Base-by-base conservation (phyloP, 768 basidiomycete genomes). In the Amanita rubescens region DNA sequence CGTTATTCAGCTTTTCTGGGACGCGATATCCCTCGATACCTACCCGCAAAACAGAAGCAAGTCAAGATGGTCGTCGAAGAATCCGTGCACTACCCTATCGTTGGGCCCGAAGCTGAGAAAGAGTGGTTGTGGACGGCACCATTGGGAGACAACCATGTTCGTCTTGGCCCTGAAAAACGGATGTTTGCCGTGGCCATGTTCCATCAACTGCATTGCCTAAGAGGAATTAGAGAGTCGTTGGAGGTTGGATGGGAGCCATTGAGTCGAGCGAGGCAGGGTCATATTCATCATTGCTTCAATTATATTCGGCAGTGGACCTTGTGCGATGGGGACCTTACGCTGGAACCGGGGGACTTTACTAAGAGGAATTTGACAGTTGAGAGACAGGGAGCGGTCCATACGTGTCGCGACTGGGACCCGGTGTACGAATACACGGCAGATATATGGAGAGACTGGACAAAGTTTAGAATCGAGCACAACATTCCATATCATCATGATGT, bases 121-220 rank as follows among this genome's bases (percentile, higher is more conserved):
- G 67, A 68, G 52, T 68, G 67, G 67, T 48, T 67, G 10, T 68
- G 63, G 62, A 65, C 63, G 2, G 63, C 63, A 14, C 58, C 63
- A 0, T 43, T 60, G 9, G 66, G 67, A 2, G 63, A 65, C 24
- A 65, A 65, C 3, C 63, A 63, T 34, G 55, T 65, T 20, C 61
- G 62, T 15, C 53, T 66, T 19, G 64, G 67, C 5, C 62, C 63
- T 39, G 61, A 65, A 34, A 57, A 66, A 44, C 62, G 66, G 10
- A 62, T 67, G 61, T 71, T 67, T 55, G 63, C 64, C 17, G 67
- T 66, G 14, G 60, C 67, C 62, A 69, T 77, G 58, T 77, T 72
- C 63, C 78, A 79, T 60, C 70, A 79, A 55, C 67, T 76, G 15
- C 77, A 79, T 56, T 79, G 77, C 50, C 58, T 79, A 12, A 61